Percentiles rank a stretch among this genome's conserved stretches.
These are phyloP conservation scores for Microsporum audouinii DNA, from an alignment of 2,329 filamentous ascomycete genomes.

Conservation along the genomic window DNA sequence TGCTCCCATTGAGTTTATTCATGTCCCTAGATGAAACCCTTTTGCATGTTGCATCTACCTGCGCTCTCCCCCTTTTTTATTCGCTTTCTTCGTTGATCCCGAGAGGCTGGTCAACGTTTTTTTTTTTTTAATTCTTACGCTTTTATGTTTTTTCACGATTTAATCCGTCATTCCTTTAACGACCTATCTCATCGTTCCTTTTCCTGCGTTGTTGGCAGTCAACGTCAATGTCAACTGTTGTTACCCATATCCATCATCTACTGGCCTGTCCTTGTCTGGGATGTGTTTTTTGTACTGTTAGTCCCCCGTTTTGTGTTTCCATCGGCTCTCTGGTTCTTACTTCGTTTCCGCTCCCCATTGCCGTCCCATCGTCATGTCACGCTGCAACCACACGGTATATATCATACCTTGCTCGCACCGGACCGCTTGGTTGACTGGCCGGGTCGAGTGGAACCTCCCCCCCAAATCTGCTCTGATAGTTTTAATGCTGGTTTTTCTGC, in stretches of 20 bases:
- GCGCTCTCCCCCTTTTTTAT: neutral
- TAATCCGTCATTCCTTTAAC: slow-evolving; percentile 4
- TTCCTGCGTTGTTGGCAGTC: neutral
- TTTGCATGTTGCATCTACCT: too few species aligned
- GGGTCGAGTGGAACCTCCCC: neutral
- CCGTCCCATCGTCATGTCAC: neutral
- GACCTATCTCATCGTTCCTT: neutral
- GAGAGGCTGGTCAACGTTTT: neutral
- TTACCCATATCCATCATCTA: neutral
- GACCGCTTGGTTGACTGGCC: neutral
- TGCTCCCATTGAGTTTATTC: too few species aligned
- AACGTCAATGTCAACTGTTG: neutral
- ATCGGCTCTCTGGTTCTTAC: neutral
- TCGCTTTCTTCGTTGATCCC: neutral
- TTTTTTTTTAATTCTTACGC: neutral
- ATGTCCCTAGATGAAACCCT: too few species aligned
- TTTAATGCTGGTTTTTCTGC: neutral
- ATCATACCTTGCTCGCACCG: too few species aligned
- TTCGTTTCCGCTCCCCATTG: neutral
- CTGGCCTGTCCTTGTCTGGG: neutral
- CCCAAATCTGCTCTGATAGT: neutral
- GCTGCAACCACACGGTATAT: neutral
- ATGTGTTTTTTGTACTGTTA: slow-evolving; percentile 1
- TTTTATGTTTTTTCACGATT: neutral
- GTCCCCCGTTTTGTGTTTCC: neutral